Conservation (phyloP, 306 rosid genomes). For the Acacia crassicarpa region DNA sequence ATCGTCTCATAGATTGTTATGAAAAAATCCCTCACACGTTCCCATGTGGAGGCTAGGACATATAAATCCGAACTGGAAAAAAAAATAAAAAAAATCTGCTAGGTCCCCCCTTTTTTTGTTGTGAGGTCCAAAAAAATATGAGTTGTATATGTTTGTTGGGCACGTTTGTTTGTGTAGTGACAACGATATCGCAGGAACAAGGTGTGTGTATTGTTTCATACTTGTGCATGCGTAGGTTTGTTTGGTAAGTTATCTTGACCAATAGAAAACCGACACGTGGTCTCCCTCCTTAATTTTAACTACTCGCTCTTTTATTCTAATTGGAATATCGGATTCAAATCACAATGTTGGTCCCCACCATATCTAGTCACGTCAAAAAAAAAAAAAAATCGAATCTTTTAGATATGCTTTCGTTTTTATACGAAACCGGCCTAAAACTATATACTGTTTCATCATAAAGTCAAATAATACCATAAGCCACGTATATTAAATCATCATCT, state of each 20-base stretch:
- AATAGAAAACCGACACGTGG: not conserved
- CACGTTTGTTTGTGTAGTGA: conserved; percentile 4
- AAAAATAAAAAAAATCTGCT: not conserved
- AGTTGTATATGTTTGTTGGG: conserved; percentile 4
- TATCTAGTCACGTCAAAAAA: conserved; percentile 36
- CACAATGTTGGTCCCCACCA: conserved; percentile 28
- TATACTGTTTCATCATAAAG: conserved; percentile 18
- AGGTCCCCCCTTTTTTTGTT: not conserved
- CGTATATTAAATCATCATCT: not conserved
- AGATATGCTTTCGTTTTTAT: conserved; percentile 27
- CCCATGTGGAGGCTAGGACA: conserved; percentile 19
- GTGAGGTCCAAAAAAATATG: not conserved
- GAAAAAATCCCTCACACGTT: conserved; percentile 7
- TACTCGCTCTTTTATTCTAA: not conserved
- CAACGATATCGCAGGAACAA: conserved; percentile 28
- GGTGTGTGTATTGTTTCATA: conserved; percentile 2
- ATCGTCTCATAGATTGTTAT: not conserved
- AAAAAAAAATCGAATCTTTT: conserved; percentile 27
- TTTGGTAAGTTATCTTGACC: conserved; percentile 23
- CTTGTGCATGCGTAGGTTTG: conserved; percentile 20
- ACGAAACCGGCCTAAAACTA: conserved; percentile 18
- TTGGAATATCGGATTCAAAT: not conserved
- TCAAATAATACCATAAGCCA: conserved; percentile 42
- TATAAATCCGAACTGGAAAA: not conserved
- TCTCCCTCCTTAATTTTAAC: not conserved